Evolutionary conservation across 441 rosid species (phyloP).

Genomic region (Iberis amara): DNA sequence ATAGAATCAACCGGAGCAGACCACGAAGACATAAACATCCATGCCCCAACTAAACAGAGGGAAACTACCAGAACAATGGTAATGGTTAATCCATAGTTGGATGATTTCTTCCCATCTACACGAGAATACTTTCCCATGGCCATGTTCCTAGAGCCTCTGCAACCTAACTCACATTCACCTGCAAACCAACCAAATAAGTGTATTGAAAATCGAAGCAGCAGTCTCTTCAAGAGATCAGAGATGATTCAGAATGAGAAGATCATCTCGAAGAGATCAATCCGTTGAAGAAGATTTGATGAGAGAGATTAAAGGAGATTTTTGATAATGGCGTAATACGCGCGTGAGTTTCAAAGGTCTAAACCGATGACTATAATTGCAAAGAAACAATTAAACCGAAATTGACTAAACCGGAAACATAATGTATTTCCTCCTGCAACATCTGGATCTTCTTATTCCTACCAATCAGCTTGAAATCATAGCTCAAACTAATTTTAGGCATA

Average conservation of each 20-base stretch:
- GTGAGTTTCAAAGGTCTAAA: too few relatives aligned
- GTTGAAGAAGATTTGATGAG: too few relatives aligned
- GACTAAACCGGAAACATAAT: too few relatives aligned
- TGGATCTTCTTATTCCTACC: too few relatives aligned
- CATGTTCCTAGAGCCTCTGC: constrained; percentile 26
- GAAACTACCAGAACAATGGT: constrained; percentile 35
- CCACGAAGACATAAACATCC: constrained; percentile 53
- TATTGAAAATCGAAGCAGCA: too few relatives aligned
- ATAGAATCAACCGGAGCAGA: constrained; percentile 34
- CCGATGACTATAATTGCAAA: too few relatives aligned
- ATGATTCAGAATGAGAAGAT: background rate
- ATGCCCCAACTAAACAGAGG: constrained; percentile 49
- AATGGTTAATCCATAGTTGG: constrained; percentile 39
- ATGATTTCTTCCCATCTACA: constrained; percentile 53
- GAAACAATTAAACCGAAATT: too few relatives aligned
- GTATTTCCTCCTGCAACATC: too few relatives aligned
- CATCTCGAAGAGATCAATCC: too few relatives aligned
- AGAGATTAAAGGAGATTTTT: too few relatives aligned
- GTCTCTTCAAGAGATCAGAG: background rate
- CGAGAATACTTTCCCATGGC: constrained; percentile 46
- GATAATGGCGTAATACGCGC: too few relatives aligned
- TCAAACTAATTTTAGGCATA: background rate
- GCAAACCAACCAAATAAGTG: constrained; percentile 5
- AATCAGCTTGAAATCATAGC: too few relatives aligned
- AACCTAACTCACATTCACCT: constrained; percentile 28